Conservation (phyloP, 2,329 filamentous ascomycete genomes). For the Dryadomyces quercus-mongolicae region DNA sequence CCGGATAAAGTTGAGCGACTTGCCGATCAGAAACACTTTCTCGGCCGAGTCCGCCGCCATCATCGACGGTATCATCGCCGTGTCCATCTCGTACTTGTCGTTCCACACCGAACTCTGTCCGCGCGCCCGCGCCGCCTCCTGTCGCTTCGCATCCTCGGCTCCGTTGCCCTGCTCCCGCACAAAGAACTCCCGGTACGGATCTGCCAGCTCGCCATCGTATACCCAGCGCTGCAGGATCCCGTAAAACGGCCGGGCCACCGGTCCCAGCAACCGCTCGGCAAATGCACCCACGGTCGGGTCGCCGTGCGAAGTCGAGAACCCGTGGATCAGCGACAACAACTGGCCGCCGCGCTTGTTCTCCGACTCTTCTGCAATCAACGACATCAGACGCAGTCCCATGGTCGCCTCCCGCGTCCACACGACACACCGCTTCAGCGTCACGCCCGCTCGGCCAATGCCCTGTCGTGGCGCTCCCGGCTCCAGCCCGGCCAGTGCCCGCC, state of each 20-base stretch:
- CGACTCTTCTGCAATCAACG: constrained; percentile 84
- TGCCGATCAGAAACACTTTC: constrained; percentile 94
- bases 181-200: constrained; percentile 92
- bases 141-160: constrained; percentile 25
- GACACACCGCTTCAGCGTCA: constrained; percentile 89
- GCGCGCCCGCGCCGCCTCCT: constrained; percentile 32
- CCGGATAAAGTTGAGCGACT: constrained; percentile 95
- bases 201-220: constrained; percentile 94
- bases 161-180: constrained; percentile 66
- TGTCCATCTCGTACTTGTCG: constrained; percentile 83
- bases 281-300: constrained; percentile 91
- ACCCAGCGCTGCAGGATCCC: constrained; percentile 95
- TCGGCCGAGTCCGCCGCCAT: constrained; percentile 89
- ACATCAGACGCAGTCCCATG: constrained; percentile 88
- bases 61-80: constrained; percentile 82
- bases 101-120: constrained; percentile 91
- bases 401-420: constrained; percentile 97
- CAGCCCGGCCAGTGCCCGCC: constrained; percentile 65
- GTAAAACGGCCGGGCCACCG: constrained; percentile 91
- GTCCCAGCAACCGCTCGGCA: constrained; percentile 74
- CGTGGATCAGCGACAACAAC: constrained; percentile 85
- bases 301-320: constrained; percentile 84
- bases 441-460: constrained; percentile 72
- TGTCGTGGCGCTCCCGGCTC: constrained; percentile 54
- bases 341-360: constrained; percentile 75